Conservation (phyloP, 2,329 filamentous ascomycete species). For the Neonectria punicea region DNA sequence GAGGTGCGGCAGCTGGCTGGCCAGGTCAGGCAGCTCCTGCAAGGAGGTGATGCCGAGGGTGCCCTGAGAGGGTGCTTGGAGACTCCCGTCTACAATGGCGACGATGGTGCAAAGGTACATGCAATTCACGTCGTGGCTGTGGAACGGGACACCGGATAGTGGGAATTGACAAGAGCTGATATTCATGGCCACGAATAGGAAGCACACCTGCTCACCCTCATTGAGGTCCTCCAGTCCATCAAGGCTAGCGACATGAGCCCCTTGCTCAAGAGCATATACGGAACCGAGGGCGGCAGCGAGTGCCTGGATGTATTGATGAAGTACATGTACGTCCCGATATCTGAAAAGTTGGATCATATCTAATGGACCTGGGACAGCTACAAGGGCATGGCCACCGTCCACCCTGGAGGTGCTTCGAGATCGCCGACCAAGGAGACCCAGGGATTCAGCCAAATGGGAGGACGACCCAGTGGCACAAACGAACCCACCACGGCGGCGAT, state of each 20-base stretch:
- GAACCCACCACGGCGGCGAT: slow-evolving; percentile 86
- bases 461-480: slow-evolving; percentile 62
- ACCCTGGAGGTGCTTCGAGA: slow-evolving; percentile 55
- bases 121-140: not conserved
- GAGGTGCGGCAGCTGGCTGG: slow-evolving; percentile 81
- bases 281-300: slow-evolving; percentile 82
- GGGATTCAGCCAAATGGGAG: slow-evolving; percentile 85
- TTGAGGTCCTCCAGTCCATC: slow-evolving; percentile 95
- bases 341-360: not conserved
- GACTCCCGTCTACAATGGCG: slow-evolving; percentile 79
- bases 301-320: slow-evolving; percentile 95
- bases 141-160: not conserved
- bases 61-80: slow-evolving; percentile 87
- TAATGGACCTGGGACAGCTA: slow-evolving; percentile 65
- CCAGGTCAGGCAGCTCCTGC: slow-evolving; percentile 87
- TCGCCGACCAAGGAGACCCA: slow-evolving; percentile 67
- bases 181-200: slow-evolving; percentile 64
- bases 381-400: slow-evolving; percentile 81
- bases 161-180: slow-evolving; percentile 20
- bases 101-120: slow-evolving; percentile 66
- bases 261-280: slow-evolving; percentile 84
- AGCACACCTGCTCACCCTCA: slow-evolving; percentile 85
- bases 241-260: slow-evolving; percentile 96
- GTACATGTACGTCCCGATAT: slow-evolving; percentile 77
- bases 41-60: slow-evolving; percentile 87